Evolutionary conservation across 2,329 filamentous ascomycete genomes (phyloP).

Genomic region (Coniochaeta hoffmannii): DNA sequence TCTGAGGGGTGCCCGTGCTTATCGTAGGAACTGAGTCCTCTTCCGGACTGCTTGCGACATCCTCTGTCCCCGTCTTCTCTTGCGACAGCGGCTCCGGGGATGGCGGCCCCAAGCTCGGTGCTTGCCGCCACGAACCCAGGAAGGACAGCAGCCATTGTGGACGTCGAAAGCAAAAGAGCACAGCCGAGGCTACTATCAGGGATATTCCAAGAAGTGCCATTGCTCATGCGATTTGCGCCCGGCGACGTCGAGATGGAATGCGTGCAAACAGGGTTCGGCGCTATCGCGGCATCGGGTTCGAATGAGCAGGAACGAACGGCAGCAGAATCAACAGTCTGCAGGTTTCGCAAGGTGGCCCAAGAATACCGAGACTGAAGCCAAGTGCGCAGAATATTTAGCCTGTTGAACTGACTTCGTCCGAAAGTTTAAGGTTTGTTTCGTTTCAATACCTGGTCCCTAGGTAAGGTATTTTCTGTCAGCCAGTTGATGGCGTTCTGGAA

Average conservation of each 20-base stretch:
- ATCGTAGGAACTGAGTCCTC: neutral
- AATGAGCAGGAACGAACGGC: neutral
- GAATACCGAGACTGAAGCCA: neutral
- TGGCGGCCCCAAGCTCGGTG: slow-evolving; percentile 4
- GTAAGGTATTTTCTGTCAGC: slow-evolving; percentile 5
- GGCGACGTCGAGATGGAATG: slow-evolving; percentile 7
- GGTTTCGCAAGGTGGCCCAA: neutral
- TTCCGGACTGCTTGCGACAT: neutral
- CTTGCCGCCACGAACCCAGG: slow-evolving; percentile 17
- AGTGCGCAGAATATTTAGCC: neutral
- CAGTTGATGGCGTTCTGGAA: slow-evolving; percentile 5
- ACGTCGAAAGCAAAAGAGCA: slow-evolving; percentile 48
- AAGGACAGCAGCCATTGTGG: slow-evolving; percentile 40
- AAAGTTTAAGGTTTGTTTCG: neutral
- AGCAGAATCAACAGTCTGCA: neutral
- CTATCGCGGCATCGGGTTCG: slow-evolving; percentile 3
- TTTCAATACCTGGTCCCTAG: too few species aligned
- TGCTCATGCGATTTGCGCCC: neutral
- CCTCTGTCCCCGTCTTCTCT: neutral
- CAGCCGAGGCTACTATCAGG: slow-evolving; percentile 53
- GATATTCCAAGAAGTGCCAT: slow-evolving; percentile 55
- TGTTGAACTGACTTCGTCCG: neutral
- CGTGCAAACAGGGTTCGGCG: slow-evolving; percentile 12
- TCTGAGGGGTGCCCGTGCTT: neutral
- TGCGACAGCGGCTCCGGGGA: neutral